phyloP scores from a whole-genome alignment of 768 basidiomycete species.

The Pulveroboletus sp. region DNA sequence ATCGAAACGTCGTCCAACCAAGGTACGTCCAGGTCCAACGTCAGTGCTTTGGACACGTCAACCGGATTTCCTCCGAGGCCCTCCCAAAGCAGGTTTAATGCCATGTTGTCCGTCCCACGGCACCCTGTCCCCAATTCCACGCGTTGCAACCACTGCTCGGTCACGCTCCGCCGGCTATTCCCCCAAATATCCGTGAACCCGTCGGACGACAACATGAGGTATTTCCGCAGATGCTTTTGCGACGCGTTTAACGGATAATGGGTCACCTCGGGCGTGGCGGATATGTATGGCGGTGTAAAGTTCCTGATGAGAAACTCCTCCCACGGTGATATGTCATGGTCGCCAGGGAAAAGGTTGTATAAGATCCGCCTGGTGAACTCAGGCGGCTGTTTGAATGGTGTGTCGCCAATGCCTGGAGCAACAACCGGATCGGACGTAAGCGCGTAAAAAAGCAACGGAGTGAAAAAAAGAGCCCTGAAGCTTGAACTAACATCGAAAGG shows the following conservation, averaged over 20 bases:
- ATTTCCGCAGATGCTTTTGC: conserved; percentile 35
- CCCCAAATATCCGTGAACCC: conserved; percentile 62
- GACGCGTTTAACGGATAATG: conserved; percentile 45
- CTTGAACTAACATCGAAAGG: conserved; percentile 61
- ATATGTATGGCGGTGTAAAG: conserved; percentile 62
- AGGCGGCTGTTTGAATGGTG: conserved; percentile 71
- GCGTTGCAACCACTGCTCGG: conserved; percentile 50
- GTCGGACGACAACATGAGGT: conserved; percentile 62
- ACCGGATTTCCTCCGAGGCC: conserved; percentile 54
- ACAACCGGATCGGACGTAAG: conserved; percentile 10
- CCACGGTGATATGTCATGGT: conserved; percentile 58
- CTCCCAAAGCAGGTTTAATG: conserved; percentile 52
- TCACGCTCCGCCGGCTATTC: conserved; percentile 42
- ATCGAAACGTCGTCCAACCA: conserved; percentile 71
- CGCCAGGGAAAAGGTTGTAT: conserved; percentile 62
- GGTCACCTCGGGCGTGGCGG: conserved; percentile 58
- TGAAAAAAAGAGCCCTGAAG: conserved; percentile 9
- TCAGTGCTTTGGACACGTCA: conserved; percentile 54
- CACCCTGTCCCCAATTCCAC: conserved; percentile 32
- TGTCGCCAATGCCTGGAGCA: conserved; percentile 58
- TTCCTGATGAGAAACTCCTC: conserved; percentile 64
- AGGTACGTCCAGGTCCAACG: conserved; percentile 57
- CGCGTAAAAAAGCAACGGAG: conserved; percentile 4
- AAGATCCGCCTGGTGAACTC: conserved; percentile 62
- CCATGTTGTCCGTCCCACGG: conserved; percentile 41